Evolutionary conservation across 179 eudicot genomes (phyloP).

Genomic region (Silene noctiflora): DNA sequence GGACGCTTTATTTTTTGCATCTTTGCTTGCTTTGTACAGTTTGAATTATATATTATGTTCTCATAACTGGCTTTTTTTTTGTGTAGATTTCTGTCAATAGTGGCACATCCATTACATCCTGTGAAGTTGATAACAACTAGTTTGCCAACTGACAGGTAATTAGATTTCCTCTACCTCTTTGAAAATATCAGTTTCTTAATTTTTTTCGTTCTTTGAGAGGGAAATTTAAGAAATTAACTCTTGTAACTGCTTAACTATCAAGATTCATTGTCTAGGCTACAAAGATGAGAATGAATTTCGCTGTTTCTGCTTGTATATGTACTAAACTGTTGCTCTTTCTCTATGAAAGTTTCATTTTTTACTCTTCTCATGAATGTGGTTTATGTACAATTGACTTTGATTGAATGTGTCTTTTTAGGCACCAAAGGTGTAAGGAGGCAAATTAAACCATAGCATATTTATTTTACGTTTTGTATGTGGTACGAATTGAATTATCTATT

Average conservation of each 20-base stretch:
- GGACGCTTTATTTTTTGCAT: too few species aligned
- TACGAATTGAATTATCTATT: too few species aligned
- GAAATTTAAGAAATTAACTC: not conserved
- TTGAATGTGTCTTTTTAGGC: not conserved
- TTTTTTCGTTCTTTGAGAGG: too few species aligned
- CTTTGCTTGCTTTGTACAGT: too few species aligned
- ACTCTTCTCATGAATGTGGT: not conserved
- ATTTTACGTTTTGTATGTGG: too few species aligned
- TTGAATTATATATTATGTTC: too few species aligned
- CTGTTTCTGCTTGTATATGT: too few species aligned
- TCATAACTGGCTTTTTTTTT: too few species aligned
- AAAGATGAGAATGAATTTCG: not conserved
- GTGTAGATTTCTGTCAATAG: constrained; percentile 78
- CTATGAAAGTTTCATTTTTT: too few species aligned
- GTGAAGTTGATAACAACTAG: constrained; percentile 66
- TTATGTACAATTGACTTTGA: not conserved
- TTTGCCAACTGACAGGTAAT: constrained; percentile 83
- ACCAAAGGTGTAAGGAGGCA: not conserved
- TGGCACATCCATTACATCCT: constrained; percentile 61
- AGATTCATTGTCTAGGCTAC: not conserved
- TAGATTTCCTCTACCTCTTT: not conserved
- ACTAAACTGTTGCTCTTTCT: too few species aligned
- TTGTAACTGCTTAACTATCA: not conserved
- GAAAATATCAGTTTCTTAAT: too few species aligned
- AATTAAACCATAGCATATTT: not conserved